Conservation (phyloP, 768 basidiomycete genomes). For the Leucosporidium scottii region DNA sequence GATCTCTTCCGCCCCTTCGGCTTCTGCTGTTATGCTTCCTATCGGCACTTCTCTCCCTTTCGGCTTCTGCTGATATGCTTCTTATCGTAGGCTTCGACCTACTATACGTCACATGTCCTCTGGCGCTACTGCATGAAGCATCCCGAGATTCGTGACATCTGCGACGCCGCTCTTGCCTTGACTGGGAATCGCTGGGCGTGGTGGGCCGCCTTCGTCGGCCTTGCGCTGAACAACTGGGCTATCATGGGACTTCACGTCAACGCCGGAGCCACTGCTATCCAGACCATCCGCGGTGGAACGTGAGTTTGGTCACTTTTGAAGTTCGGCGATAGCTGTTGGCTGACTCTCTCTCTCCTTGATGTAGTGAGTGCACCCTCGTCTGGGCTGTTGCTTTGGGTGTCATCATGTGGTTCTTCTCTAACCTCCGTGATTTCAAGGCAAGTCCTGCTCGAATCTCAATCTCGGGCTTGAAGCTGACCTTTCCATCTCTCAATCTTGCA, state of each 20-base stretch:
- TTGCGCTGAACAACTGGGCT: slow-evolving; percentile 41
- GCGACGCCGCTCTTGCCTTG: background rate
- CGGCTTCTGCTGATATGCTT: slow-evolving; percentile 19
- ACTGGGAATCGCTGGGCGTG: slow-evolving; percentile 9
- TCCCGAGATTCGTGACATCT: slow-evolving; percentile 16
- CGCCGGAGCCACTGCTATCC: slow-evolving; percentile 46
- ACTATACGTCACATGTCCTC: slow-evolving; percentile 30
- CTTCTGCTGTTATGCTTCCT: no score
- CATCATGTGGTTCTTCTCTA: slow-evolving; percentile 28
- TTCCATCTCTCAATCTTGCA: no score
- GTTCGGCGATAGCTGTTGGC: no score
- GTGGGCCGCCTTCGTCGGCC: slow-evolving; percentile 26
- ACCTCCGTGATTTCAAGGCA: slow-evolving; percentile 9
- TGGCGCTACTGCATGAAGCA: slow-evolving; percentile 34
- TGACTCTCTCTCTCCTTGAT: no score
- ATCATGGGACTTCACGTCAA: slow-evolving; percentile 49
- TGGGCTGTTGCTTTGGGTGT: slow-evolving; percentile 41
- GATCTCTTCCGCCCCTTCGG: background rate
- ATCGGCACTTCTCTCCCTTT: background rate
- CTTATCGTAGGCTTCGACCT: slow-evolving; percentile 12
- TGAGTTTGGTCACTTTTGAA: no score
- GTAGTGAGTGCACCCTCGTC: slow-evolving; percentile 43
- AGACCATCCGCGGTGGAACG: slow-evolving; percentile 43
- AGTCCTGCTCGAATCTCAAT: no score
- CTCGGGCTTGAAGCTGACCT: no score